phyloP scores from a whole-genome alignment of 805 yeast genomes.

The Candida sonorensis region DNA sequence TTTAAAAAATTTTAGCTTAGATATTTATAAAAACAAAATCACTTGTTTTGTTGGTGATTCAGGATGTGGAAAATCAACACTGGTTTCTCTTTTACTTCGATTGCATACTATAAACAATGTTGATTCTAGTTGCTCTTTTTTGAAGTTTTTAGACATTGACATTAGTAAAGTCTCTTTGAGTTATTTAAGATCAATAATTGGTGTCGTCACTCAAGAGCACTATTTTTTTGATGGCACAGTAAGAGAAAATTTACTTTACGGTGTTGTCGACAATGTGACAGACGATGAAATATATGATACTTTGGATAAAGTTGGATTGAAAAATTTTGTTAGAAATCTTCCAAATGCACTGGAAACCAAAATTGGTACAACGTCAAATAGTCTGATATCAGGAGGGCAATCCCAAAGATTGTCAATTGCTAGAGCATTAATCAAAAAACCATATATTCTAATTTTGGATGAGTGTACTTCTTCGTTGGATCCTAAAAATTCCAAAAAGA shows the following conservation, averaged over 20 bases:
- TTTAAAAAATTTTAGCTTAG: conserved; percentile 37
- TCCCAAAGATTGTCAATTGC: conserved; percentile 80
- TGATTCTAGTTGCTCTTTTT: too few species aligned
- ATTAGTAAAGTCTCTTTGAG: conserved; percentile 38
- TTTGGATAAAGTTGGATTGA: conserved; percentile 42
- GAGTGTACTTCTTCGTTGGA: conserved; percentile 91
- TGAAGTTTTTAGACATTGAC: too few species aligned
- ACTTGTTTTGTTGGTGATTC: conserved; percentile 78
- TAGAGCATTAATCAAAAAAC: conserved; percentile 65
- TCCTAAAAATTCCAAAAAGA: conserved; percentile 42
- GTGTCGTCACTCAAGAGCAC: conserved; percentile 74
- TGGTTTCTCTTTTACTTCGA: conserved; percentile 49
- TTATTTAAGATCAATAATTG: conserved; percentile 45
- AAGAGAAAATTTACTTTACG: conserved; percentile 63
- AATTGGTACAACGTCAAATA: conserved; percentile 41
- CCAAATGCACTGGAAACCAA: conserved; percentile 54
- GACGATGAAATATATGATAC: conserved; percentile 31
- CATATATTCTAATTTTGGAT: conserved; percentile 66
- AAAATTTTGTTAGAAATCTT: conserved; percentile 46
- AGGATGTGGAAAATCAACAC: conserved; percentile 89
- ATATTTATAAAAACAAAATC: conserved; percentile 38
- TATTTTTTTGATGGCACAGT: conserved; percentile 68
- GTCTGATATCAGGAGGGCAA: conserved; percentile 82
- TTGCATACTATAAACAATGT: conserved; percentile 38
- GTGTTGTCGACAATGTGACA: conserved; percentile 25